These are phyloP conservation scores for Erythrobasidium hasegawianum DNA, from an alignment of 1,284 basidiomycete genomes.

Conservation along the genomic window DNA sequence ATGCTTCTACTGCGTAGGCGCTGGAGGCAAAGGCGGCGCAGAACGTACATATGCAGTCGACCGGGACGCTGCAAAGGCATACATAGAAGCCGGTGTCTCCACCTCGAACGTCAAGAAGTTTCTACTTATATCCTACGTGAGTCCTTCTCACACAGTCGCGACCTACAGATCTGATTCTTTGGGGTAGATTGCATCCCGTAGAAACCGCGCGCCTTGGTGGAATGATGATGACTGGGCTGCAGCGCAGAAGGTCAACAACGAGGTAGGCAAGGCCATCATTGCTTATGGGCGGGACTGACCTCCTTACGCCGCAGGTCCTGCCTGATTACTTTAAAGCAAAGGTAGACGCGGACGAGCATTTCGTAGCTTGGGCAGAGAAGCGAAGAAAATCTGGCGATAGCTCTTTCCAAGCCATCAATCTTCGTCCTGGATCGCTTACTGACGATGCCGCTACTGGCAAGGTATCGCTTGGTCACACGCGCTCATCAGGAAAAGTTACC, in stretches of 20 bases:
- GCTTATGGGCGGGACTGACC: too few species aligned
- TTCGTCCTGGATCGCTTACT: slow-evolving; percentile 62
- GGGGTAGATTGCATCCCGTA: slow-evolving; percentile 5
- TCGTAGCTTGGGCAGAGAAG: slow-evolving; percentile 53
- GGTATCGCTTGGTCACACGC: slow-evolving; percentile 59
- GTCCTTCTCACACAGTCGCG: background rate
- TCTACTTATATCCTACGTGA: slow-evolving; percentile 20
- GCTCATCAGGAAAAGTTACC: slow-evolving; percentile 48
- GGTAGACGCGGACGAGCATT: slow-evolving; percentile 66
- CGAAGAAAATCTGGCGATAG: slow-evolving; percentile 41
- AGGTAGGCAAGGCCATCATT: too few species aligned
- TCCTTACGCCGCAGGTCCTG: background rate
- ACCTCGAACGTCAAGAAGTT: slow-evolving; percentile 57
- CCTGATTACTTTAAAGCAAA: slow-evolving; percentile 50
- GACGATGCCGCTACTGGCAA: slow-evolving; percentile 59
- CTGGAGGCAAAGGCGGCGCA: slow-evolving; percentile 62
- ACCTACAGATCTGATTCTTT: background rate
- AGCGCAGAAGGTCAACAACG: slow-evolving; percentile 18
- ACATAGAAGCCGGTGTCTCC: slow-evolving; percentile 46
- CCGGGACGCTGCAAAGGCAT: slow-evolving; percentile 51
- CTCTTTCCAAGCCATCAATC: slow-evolving; percentile 64
- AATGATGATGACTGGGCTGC: slow-evolving; percentile 24
- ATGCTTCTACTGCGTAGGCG: slow-evolving; percentile 60
- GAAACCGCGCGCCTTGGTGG: slow-evolving; percentile 29
- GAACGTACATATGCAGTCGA: slow-evolving; percentile 66